A percentile compares a stretch with the other conserved stretches of the same genome.
phyloP scores from a whole-genome alignment of 495 filamentous ascomycete genomes.

The Amniculicola lignicola region DNA sequence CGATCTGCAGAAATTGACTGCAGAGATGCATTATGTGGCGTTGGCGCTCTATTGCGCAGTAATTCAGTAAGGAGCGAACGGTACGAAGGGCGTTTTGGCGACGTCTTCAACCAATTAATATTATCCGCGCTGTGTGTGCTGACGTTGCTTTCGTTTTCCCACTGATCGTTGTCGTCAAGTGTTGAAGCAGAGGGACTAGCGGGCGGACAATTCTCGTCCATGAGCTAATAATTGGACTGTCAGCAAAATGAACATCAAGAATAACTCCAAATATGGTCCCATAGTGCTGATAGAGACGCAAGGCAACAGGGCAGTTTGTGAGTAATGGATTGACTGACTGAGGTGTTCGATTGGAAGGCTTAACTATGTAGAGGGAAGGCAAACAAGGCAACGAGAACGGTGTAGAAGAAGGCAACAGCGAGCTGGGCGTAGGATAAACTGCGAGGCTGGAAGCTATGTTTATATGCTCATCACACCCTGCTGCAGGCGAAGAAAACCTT shows the following conservation, averaged over 20 bases:
- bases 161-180: neutral
- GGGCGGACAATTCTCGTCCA: constrained; percentile 1
- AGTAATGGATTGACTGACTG: constrained; percentile 1
- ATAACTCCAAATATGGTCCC: neutral
- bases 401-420: neutral
- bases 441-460: constrained; percentile 5
- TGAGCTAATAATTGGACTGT: constrained; percentile 6
- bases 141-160: too few species aligned
- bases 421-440: neutral
- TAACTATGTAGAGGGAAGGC: neutral
- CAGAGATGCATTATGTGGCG: too few species aligned
- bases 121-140: too few species aligned
- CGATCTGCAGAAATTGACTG: too few species aligned
- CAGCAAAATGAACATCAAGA: constrained; percentile 5
- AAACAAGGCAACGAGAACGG: constrained; percentile 1
- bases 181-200: constrained; percentile 2
- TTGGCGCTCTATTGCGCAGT: neutral
- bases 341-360: constrained; percentile 1
- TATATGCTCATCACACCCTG: constrained; percentile 1
- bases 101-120: neutral
- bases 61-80: neutral
- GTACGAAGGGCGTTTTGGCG: too few species aligned
- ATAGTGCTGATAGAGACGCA: neutral
- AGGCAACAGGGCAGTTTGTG: neutral
- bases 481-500: constrained; percentile 1